Evolutionary conservation across 495 filamentous ascomycete genomes (phyloP).

Genomic region (Aspergillus asperescens): DNA sequence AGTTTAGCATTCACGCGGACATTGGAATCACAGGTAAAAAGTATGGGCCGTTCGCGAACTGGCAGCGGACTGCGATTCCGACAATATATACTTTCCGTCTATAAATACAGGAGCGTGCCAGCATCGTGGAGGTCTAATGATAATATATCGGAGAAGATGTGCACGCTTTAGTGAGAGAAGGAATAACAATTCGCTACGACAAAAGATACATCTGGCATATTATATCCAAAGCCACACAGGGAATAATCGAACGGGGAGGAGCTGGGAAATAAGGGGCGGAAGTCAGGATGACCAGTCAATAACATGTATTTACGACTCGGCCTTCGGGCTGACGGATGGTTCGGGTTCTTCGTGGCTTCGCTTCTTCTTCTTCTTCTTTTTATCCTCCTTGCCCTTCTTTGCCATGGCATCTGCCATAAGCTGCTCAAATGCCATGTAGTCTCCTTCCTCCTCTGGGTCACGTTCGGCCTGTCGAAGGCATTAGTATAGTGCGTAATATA

Average conservation of each 20-base stretch:
- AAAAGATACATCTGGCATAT: conserved; percentile 3
- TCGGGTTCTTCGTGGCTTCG: conserved; percentile 9
- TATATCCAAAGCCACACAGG: conserved; percentile 10
- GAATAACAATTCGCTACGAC: conserved; percentile 11
- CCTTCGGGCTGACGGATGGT: conserved; percentile 10
- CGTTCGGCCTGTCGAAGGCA: conserved; percentile 68
- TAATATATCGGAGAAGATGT: neutral
- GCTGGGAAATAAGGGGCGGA: neutral
- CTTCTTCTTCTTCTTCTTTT: conserved; percentile 65
- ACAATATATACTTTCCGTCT: neutral
- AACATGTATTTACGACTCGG: conserved; percentile 8
- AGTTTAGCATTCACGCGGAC: no score
- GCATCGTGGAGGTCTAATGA: neutral
- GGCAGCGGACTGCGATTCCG: neutral
- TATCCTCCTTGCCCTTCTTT: conserved; percentile 80
- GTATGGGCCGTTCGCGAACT: no score
- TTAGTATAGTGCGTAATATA: conserved; percentile 5
- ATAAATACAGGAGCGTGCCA: neutral
- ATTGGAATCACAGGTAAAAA: neutral
- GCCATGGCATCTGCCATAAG: conserved; percentile 92
- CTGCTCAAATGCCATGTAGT: conserved; percentile 98
- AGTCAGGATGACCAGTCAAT: neutral
- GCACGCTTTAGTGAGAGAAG: conserved; percentile 1
- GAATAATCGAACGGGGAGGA: neutral
- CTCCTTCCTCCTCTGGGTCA: conserved; percentile 93